Evolutionary conservation across 805 yeast genomes (phyloP).

Genomic region (Candida germanica): DNA sequence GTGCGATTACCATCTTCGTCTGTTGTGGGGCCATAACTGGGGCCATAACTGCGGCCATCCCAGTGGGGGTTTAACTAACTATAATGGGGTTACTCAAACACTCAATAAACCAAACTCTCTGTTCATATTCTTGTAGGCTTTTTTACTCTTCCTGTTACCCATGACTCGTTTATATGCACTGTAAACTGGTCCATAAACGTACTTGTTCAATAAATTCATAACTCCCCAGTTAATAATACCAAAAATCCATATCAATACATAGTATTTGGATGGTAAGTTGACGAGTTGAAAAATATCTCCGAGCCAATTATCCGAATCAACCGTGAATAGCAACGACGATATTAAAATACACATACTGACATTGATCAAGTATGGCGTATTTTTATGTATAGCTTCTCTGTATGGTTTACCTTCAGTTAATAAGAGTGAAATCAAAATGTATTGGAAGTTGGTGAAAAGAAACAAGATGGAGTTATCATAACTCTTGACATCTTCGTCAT

Average conservation of each 20-base stretch:
- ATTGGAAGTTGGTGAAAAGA: conserved; percentile 80
- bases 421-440: conserved; percentile 78
- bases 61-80: background rate
- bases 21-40: conserved; percentile 5
- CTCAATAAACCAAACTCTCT: conserved; percentile 14
- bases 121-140: conserved; percentile 36
- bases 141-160: conserved; percentile 29
- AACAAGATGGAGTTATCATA: conserved; percentile 89
- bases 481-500: conserved; percentile 72
- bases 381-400: conserved; percentile 68
- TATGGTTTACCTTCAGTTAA: conserved; percentile 93
- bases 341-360: conserved; percentile 47
- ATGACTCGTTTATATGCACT: conserved; percentile 2
- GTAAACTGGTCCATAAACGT: conserved; percentile 35
- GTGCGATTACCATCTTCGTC: background rate
- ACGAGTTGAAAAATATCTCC: conserved; percentile 80
- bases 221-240: conserved; percentile 49
- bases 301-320: conserved; percentile 49
- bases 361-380: conserved; percentile 68
- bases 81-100: no score
- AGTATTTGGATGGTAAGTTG: conserved; percentile 48
- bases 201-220: conserved; percentile 45
- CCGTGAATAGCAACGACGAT: conserved; percentile 53
- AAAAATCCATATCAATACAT: conserved; percentile 44
- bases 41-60: background rate